A percentile compares a stretch with the other conserved stretches of the same genome.
Conservation (phyloP, 176 grass and related monocot genomes). For the Urochloa ruziziensis region DNA sequence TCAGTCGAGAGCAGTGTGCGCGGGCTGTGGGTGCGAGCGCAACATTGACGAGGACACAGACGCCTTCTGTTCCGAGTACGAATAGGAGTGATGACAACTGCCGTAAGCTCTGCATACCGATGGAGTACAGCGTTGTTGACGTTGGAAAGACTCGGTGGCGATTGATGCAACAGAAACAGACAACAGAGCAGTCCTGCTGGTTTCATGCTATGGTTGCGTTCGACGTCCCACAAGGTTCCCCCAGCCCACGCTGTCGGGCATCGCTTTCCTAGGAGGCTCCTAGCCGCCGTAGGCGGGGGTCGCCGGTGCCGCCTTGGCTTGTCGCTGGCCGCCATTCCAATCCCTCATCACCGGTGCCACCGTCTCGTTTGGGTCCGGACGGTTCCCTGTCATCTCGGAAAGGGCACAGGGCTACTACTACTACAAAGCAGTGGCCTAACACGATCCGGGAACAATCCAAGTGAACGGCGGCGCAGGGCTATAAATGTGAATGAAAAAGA, state of each 20-base stretch:
- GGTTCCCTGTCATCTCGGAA: conserved; percentile 28
- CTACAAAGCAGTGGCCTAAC: neutral
- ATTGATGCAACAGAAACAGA: no score
- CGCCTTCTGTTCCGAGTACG: neutral
- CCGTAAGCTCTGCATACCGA: neutral
- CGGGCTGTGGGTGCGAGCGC: neutral
- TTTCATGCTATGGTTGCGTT: neutral
- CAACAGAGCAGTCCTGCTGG: neutral
- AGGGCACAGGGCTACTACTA: neutral
- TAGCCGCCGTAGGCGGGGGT: neutral
- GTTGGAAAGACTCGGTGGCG: neutral
- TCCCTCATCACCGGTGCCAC: no score
- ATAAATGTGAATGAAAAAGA: no score
- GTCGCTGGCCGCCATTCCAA: neutral
- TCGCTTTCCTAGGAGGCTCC: conserved; percentile 29
- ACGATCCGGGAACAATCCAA: neutral
- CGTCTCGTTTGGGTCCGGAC: neutral
- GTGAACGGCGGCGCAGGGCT: no score
- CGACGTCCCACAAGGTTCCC: no score
- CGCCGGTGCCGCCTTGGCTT: conserved; percentile 18
- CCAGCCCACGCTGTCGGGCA: neutral
- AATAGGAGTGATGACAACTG: neutral
- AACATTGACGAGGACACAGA: neutral
- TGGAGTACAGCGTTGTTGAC: neutral
- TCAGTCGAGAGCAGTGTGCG: neutral